Conservation (phyloP, 495 filamentous ascomycete genomes). For the Penicillium atrosanguineum region DNA sequence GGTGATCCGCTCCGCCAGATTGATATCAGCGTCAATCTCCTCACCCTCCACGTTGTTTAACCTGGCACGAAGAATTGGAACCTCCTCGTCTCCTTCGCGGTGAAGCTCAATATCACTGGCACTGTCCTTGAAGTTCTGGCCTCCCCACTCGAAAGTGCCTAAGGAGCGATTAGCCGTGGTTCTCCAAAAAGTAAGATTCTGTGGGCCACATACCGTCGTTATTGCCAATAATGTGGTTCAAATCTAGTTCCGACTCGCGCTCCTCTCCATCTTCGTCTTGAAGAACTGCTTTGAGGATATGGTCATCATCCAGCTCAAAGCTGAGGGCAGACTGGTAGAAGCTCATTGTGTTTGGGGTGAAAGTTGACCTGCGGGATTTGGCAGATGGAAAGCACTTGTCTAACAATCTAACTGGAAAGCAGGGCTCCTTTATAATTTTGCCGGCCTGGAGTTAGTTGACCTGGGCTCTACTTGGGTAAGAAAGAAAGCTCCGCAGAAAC, state of each 20-base stretch:
- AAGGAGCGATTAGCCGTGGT: not conserved
- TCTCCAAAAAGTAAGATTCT: not conserved
- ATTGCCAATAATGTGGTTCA: constrained; percentile 44
- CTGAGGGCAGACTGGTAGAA: constrained; percentile 41
- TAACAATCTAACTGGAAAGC: not conserved
- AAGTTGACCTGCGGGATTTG: not conserved
- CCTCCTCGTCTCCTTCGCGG: constrained; percentile 37
- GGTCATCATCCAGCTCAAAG: constrained; percentile 39
- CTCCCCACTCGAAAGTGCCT: constrained; percentile 49
- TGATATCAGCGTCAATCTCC: constrained; percentile 30
- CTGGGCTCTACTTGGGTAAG: not conserved
- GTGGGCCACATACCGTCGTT: constrained; percentile 33
- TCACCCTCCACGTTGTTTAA: constrained; percentile 28
- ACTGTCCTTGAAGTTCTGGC: constrained; percentile 33
- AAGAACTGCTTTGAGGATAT: constrained; percentile 39
- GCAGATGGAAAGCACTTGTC: not conserved
- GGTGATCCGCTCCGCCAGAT: constrained; percentile 40
- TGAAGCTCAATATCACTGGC: constrained; percentile 39
- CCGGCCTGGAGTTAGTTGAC: not conserved
- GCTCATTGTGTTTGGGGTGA: constrained; percentile 31
- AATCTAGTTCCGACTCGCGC: constrained; percentile 35
- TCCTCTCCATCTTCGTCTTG: constrained; percentile 25
- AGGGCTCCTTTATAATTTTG: constrained; percentile 1
- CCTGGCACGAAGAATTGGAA: constrained; percentile 39
- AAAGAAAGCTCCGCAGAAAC: constrained; percentile 6